Evolutionary conservation across 2,329 filamentous ascomycete genomes (phyloP), one percentile per base, ranked within the genome.

Genomic region (Fusarium sp.): DNA sequence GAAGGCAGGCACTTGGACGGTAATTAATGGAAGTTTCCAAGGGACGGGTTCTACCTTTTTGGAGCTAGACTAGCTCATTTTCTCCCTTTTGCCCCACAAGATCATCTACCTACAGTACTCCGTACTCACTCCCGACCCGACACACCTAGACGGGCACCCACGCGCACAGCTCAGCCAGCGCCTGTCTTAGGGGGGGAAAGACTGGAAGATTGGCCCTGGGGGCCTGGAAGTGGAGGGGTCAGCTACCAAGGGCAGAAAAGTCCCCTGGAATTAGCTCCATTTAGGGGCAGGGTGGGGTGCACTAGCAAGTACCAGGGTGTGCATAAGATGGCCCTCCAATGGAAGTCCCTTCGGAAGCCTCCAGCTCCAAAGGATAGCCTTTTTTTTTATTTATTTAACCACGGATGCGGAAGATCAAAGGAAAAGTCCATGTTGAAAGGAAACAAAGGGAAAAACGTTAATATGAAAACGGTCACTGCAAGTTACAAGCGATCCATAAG

Each of bases 1-100:
- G 48, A 25, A 23, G 48, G 48, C 34, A 50, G 48, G 48, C 48
- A 51, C 50, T 50, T 60, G 54, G n/a, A 65, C 46, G 28, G 56
- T 67, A 62, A 67, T 67, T 67, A 61, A 67, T 67, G 62, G 57
- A 67, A 67, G 62, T 65, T 65, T 65, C 62, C 61, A 54, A 65
- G 61, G 54, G 62, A 65, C 62, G 62, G 62, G 62, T 65, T 49
- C 54, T 52, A 45, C 61, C 54, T 44, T 52, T 65, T 65, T 65
- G 26, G 46, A 64, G 59, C 62, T 65, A 65, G 50, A 52, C 31
- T 52, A 51, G 48, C 31, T 51, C 43, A 41, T 54, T 54, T 46
- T 63, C 62, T 65, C 60, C 62, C 61, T 45, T 49, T 53, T 48
- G 62, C 61, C 61, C 62, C 62, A 65, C 62, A 59, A 41, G 52